phyloP scores from a whole-genome alignment of 192 early-diverging fungal genomes.

The Funneliformis geosporum region DNA sequence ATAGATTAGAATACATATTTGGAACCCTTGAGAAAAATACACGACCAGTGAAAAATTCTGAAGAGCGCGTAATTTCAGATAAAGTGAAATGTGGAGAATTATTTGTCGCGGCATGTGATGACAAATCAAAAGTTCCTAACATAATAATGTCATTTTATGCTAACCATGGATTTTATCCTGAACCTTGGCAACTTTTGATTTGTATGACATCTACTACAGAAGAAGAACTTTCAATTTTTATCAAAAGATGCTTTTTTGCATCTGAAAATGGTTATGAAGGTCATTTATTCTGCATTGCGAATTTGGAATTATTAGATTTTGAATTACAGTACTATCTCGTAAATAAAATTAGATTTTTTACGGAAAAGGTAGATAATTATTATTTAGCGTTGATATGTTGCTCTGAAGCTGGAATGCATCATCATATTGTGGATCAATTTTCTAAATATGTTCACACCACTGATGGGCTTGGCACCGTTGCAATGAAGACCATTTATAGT shows the following conservation, averaged over 20 bases:
- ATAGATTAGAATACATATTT: conserved; percentile 21
- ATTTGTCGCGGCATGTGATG: conserved; percentile 32
- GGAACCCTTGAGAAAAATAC: background rate
- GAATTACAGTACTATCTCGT: conserved; percentile 34
- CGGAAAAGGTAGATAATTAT: conserved; percentile 1
- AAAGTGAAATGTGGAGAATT: conserved; percentile 8
- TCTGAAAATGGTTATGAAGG: conserved; percentile 18
- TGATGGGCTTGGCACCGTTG: background rate
- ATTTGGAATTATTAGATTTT: conserved; percentile 33
- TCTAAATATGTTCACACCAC: conserved; percentile 13
- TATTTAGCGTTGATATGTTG: conserved; percentile 32
- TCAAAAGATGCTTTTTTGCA: conserved; percentile 32
- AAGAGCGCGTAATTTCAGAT: conserved; percentile 12
- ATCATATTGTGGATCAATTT: conserved; percentile 36
- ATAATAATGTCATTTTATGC: conserved; percentile 32
- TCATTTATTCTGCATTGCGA: conserved; percentile 30
- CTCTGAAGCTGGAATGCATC: conserved; percentile 20
- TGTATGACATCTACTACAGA: conserved; percentile 22
- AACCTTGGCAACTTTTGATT: conserved; percentile 33
- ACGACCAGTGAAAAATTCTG: background rate
- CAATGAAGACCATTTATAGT: conserved; percentile 19
- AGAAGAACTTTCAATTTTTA: conserved; percentile 32
- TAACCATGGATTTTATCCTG: conserved; percentile 27
- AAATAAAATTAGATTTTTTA: background rate
- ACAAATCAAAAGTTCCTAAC: conserved; percentile 34